Evolutionary conservation across 2,329 filamentous ascomycete genomes (phyloP).

Genomic region (Colletotrichum cuscutae): DNA sequence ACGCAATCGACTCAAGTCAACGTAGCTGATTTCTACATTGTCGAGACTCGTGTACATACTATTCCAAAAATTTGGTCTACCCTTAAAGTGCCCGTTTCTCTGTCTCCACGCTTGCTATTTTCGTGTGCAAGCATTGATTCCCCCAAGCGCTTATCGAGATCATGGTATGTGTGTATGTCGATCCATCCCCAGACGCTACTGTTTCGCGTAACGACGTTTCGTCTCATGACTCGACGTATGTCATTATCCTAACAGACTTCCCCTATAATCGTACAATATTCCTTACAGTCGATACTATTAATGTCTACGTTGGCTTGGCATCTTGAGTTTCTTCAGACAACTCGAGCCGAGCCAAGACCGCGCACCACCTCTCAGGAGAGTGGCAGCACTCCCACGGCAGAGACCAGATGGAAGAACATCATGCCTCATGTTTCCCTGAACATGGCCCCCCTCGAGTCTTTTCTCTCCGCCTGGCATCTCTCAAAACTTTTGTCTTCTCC

Average conservation of each 20-base stretch:
- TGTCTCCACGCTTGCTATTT: neutral
- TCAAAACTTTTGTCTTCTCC: neutral
- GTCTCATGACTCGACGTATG: slow-evolving; percentile 14
- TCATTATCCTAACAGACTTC: neutral
- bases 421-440: too few relatives aligned
- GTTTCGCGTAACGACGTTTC: slow-evolving; percentile 18
- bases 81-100: neutral
- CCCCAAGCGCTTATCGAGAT: neutral
- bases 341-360: slow-evolving; percentile 16
- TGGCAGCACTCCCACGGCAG: neutral
- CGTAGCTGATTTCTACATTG: neutral
- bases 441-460: too few relatives aligned
- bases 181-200: neutral
- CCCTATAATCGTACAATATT: neutral
- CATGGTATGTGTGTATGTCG: neutral
- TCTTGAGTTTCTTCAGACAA: neutral
- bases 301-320: neutral
- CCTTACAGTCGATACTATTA: neutral
- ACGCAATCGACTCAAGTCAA: too few relatives aligned
- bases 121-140: neutral
- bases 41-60: neutral
- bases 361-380: neutral
- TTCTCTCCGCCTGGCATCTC: too few relatives aligned
- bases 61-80: neutral
- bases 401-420: neutral